Percentiles rank a stretch among this genome's conserved stretches.
Conservation (phyloP, 495 filamentous ascomycete species). For the Collariella sp. region DNA sequence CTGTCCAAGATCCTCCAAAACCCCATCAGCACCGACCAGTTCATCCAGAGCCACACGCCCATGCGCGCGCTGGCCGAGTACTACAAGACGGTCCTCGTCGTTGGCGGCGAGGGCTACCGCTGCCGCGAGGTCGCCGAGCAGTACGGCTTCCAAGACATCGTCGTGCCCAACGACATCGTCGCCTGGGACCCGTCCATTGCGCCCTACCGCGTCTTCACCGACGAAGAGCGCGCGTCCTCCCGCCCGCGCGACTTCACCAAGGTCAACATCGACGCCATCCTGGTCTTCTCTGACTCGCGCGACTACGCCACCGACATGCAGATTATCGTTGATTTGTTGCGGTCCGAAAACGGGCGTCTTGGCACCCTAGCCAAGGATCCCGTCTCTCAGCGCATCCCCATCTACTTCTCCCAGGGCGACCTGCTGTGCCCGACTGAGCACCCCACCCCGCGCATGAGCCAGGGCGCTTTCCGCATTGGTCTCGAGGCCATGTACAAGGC, state of each 20-base stretch:
- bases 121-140: conserved; percentile 58
- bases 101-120: conserved; percentile 56
- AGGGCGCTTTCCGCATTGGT: conserved; percentile 67
- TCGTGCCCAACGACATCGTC: conserved; percentile 59
- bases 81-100: conserved; percentile 56
- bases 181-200: conserved; percentile 54
- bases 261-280: conserved; percentile 70
- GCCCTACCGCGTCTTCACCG: conserved; percentile 54
- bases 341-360: conserved; percentile 61
- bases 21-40: conserved; percentile 53
- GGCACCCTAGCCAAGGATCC: conserved; percentile 58
- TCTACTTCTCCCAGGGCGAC: conserved; percentile 69
- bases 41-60: conserved; percentile 60
- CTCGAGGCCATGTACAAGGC: conserved; percentile 74
- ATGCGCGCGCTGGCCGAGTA: conserved; percentile 60
- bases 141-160: conserved; percentile 58
- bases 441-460: conserved; percentile 62
- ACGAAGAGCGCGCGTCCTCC: conserved; percentile 49
- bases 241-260: conserved; percentile 54
- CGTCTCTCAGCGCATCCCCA: conserved; percentile 58
- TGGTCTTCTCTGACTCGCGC: conserved; percentile 74
- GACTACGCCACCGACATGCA: conserved; percentile 81
- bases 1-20: conserved; percentile 50
- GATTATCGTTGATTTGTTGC: conserved; percentile 77
- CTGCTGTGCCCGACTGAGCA: conserved; percentile 70